A percentile compares a stretch with the other conserved stretches of the same genome.
Evolutionary conservation across 2,329 filamentous ascomycete genomes (phyloP).

Genomic region (Exophiala aquamarina): DNA sequence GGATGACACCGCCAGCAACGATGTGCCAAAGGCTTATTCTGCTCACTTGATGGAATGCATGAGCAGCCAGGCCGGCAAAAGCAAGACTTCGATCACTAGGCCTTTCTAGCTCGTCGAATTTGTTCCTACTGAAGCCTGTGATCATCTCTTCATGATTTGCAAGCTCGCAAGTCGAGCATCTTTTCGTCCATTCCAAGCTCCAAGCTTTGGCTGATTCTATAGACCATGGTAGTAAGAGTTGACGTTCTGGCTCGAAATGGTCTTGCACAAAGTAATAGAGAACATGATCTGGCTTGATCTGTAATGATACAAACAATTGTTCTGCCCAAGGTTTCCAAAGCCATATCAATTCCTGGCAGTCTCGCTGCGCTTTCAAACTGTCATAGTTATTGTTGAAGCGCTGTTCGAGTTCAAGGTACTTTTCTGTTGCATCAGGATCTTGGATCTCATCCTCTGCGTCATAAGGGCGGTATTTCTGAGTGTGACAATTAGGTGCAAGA

Average conservation of each 20-base stretch:
- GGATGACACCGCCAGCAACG: constrained; percentile 12
- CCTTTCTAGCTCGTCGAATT: constrained; percentile 9
- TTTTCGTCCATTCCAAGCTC: constrained; percentile 6
- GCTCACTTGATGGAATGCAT: constrained; percentile 18
- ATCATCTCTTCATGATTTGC: constrained; percentile 7
- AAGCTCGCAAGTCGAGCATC: constrained; percentile 17
- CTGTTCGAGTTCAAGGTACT: constrained; percentile 18
- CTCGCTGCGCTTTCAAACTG: constrained; percentile 12
- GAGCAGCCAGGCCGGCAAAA: constrained; percentile 14
- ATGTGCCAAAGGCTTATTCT: constrained; percentile 27
- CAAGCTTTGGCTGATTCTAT: not conserved
- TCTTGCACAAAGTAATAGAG: constrained; percentile 15
- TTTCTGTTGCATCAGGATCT: constrained; percentile 17
- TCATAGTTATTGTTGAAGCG: constrained; percentile 19
- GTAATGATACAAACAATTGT: constrained; percentile 8
- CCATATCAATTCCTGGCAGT: constrained; percentile 22
- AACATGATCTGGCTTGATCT: constrained; percentile 9
- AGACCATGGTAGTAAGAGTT: not conserved
- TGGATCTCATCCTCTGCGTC: constrained; percentile 24
- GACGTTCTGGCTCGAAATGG: constrained; percentile 7
- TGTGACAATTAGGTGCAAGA: constrained; percentile 24
- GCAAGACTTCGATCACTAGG: constrained; percentile 18
- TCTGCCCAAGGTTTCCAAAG: constrained; percentile 21
- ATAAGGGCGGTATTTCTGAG: constrained; percentile 24
- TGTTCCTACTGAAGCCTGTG: constrained; percentile 5